These are phyloP conservation scores for Pecoramyces ruminantium DNA, from an alignment of 192 early-diverging fungal species.

Conservation along the genomic window DNA sequence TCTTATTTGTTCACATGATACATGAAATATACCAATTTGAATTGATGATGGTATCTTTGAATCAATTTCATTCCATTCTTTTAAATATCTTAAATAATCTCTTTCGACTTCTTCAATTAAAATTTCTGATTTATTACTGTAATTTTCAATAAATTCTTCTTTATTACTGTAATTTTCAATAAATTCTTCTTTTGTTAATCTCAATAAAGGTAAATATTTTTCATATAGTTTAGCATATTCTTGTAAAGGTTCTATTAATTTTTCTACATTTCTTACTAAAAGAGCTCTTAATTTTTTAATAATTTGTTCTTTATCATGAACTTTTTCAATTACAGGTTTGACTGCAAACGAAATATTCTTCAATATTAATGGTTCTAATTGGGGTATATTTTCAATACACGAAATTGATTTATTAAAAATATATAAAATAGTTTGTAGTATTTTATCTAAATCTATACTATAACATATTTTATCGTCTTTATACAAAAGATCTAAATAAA, in stretches of 20 bases:
- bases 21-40: constrained; percentile 30
- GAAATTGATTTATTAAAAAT: constrained; percentile 34
- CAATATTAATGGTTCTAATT: constrained; percentile 36
- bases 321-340: constrained; percentile 27
- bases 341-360: constrained; percentile 46
- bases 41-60: constrained; percentile 39
- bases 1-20: constrained; percentile 31
- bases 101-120: constrained; percentile 35
- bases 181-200: constrained; percentile 4
- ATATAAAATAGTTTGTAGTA: constrained; percentile 17
- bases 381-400: constrained; percentile 27
- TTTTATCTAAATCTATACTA: constrained; percentile 22
- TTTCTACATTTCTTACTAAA: constrained; percentile 10
- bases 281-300: constrained; percentile 11
- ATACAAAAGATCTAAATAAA: constrained; percentile 32
- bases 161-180: constrained; percentile 24
- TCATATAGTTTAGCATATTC: constrained; percentile 27
- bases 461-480: constrained; percentile 28
- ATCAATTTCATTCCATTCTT: constrained; percentile 40
- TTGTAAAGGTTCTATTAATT: constrained; percentile 19
- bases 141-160: constrained; percentile 19
- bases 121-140: constrained; percentile 23
- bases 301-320: constrained; percentile 17
- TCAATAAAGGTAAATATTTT: constrained; percentile 15
- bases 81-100: constrained; percentile 20